Evolutionary conservation across 2,329 filamentous ascomycete genomes (phyloP).

Genomic region (Arthrobotrys entomopaga): DNA sequence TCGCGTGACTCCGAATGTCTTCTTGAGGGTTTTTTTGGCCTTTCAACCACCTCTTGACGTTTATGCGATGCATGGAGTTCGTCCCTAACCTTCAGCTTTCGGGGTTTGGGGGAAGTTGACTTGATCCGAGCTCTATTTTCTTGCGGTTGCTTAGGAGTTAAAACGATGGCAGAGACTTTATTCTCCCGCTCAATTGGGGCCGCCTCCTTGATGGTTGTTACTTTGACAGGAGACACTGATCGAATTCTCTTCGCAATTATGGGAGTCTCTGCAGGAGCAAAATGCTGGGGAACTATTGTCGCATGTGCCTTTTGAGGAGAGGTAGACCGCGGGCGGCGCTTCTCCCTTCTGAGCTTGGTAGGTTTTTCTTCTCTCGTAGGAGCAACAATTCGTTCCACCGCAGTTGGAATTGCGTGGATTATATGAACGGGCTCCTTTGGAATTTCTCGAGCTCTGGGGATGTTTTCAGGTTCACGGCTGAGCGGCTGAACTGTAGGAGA

Average conservation of each 20-base stretch:
- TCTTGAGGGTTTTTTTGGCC: background rate
- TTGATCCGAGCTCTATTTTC: background rate
- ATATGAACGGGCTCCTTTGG: background rate
- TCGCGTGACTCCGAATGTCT: conserved; percentile 27
- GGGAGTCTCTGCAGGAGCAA: no score
- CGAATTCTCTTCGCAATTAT: conserved; percentile 4
- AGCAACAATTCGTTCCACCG: background rate
- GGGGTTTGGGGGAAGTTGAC: conserved; percentile 17
- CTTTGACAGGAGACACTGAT: conserved; percentile 9
- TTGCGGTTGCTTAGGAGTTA: background rate
- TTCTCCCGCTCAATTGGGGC: background rate
- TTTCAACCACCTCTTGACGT: background rate
- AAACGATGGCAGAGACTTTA: background rate
- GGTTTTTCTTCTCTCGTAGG: background rate
- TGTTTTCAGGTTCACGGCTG: background rate
- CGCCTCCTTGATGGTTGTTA: conserved; percentile 10
- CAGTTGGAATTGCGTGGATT: no score
- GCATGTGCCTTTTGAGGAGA: background rate
- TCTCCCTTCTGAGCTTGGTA: background rate
- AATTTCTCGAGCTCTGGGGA: background rate
- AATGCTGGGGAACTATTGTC: background rate
- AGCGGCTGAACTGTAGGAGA: no score
- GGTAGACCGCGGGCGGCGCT: background rate
- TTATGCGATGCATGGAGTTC: background rate
- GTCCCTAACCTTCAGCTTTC: background rate